Conservation (phyloP, 345 rosid genomes). For the Clarkia xantiana region DNA sequence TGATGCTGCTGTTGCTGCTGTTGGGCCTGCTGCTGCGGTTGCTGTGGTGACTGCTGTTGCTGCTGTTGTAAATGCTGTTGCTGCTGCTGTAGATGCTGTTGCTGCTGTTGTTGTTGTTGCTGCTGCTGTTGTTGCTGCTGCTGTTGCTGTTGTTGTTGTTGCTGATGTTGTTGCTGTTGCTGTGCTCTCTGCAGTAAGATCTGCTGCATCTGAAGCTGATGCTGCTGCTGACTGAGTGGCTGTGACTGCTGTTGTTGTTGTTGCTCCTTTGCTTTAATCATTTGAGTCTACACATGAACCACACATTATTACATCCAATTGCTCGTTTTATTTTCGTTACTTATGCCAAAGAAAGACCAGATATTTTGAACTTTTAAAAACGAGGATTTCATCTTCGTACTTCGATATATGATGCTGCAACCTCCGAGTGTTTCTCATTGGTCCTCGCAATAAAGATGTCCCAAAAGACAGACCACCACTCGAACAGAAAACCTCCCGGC, state of each 20-base stretch:
- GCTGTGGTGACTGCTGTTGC: slow-evolving; percentile 29
- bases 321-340: too few relatives aligned
- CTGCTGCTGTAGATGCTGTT: slow-evolving; percentile 26
- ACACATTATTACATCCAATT: too few relatives aligned
- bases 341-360: too few relatives aligned
- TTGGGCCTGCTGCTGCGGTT: slow-evolving; percentile 35
- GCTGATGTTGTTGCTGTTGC: too few relatives aligned
- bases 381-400: slow-evolving; percentile 15
- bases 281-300: slow-evolving; percentile 25
- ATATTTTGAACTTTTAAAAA: too few relatives aligned
- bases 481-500: slow-evolving; percentile 94
- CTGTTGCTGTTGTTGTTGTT: slow-evolving; percentile 20
- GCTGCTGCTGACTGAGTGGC: slow-evolving; percentile 32
- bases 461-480: slow-evolving; percentile 99
- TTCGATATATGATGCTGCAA: slow-evolving; percentile 94
- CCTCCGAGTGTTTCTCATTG: slow-evolving; percentile 93
- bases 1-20: slow-evolving; percentile 46
- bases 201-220: slow-evolving; percentile 42
- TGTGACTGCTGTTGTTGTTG: slow-evolving; percentile 48
- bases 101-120: slow-evolving; percentile 36
- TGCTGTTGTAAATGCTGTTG: slow-evolving; percentile 43
- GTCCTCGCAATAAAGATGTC: slow-evolving; percentile 96
- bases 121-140: slow-evolving; percentile 38
- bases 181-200: slow-evolving; percentile 18
- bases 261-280: slow-evolving; percentile 25